Conservation (phyloP, 257 asterid species). For the Dorcoceras hygrometricum region DNA sequence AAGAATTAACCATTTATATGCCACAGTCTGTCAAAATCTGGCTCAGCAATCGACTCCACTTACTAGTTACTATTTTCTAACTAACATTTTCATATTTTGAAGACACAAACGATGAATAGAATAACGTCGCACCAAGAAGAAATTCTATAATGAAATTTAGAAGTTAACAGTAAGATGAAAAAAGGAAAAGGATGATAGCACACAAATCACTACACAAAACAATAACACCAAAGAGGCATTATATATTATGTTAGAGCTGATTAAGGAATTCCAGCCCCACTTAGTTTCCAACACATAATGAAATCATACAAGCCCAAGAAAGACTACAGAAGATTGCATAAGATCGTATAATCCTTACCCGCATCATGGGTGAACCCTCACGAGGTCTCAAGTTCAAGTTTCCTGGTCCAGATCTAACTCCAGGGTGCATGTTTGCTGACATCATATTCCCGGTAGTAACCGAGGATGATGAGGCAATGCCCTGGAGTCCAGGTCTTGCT, state of each 20-base stretch:
- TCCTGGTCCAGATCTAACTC: slow-evolving; percentile 65
- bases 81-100: not conserved
- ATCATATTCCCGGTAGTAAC: slow-evolving; percentile 60
- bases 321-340: slow-evolving; percentile 9
- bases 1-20: not conserved
- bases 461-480: slow-evolving; percentile 59
- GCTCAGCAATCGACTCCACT: not conserved
- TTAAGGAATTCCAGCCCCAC: not conserved
- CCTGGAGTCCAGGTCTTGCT: slow-evolving; percentile 74
- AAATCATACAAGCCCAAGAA: slow-evolving; percentile 5
- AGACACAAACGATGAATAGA: not conserved
- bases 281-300: too few relatives aligned
- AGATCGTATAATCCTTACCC: slow-evolving; percentile 50
- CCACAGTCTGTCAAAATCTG: not conserved
- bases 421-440: slow-evolving; percentile 63
- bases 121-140: not conserved
- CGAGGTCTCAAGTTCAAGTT: slow-evolving; percentile 61
- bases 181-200: not conserved
- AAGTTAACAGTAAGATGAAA: not conserved
- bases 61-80: not conserved
- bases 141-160: too few relatives aligned
- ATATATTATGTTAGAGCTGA: slow-evolving; percentile 23
- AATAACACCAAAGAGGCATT: not conserved
- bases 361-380: slow-evolving; percentile 58
- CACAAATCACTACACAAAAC: not conserved